Evolutionary conservation across 257 asterid species (phyloP).

Genomic region (Thymus quinquecostatus): DNA sequence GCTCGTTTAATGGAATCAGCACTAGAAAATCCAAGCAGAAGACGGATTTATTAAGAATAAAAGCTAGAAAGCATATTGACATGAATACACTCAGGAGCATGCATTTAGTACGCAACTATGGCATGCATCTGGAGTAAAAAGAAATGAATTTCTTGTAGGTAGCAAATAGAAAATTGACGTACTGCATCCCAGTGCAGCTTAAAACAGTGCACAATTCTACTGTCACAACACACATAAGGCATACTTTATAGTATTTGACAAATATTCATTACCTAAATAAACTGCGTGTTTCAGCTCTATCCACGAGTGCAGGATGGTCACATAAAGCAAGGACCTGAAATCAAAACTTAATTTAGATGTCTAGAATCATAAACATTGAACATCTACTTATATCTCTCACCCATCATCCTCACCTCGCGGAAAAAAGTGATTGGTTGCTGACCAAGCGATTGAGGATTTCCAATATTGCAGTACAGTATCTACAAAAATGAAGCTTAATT

Average conservation of each 20-base stretch:
- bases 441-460: conserved; percentile 91
- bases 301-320: conserved; percentile 85
- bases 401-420: conserved; percentile 68
- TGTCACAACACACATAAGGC: no score
- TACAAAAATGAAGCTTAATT: conserved; percentile 32
- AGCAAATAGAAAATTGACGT: neutral
- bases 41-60: conserved; percentile 12
- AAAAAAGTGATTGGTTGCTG: conserved; percentile 93
- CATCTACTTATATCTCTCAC: neutral
- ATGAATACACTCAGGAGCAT: neutral
- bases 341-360: conserved; percentile 3
- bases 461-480: conserved; percentile 93
- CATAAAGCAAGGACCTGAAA: conserved; percentile 85
- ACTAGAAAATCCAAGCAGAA: conserved; percentile 42
- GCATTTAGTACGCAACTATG: neutral
- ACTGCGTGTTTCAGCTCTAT: conserved; percentile 75
- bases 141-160: no score
- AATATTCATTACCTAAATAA: conserved; percentile 63
- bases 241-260: no score
- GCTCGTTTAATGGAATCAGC: conserved; percentile 93
- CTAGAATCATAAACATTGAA: conserved; percentile 19
- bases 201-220: no score
- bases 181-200: neutral
- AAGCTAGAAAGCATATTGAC: conserved; percentile 9
- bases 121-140: no score